phyloP scores from a whole-genome alignment of 352 stramenopile genomes.

The Globisporangium uncinulatum region DNA sequence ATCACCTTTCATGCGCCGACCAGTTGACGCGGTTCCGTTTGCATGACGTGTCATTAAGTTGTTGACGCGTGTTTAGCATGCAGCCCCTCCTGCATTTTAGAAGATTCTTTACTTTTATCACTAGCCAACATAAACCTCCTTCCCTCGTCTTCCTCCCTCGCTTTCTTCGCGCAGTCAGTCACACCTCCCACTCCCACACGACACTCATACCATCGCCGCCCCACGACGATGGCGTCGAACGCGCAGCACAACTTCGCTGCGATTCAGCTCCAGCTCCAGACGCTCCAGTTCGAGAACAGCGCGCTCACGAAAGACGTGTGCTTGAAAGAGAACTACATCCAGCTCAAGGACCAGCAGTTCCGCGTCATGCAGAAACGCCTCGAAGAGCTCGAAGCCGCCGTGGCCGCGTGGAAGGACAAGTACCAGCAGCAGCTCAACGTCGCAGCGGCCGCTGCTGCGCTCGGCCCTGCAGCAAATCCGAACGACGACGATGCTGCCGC shows the following conservation, averaged over 20 bases:
- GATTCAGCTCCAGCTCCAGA: conserved; percentile 52
- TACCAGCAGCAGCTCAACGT: conserved; percentile 46
- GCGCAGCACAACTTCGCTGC: conserved; percentile 62
- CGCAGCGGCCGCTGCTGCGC: background rate
- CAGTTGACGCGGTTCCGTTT: background rate
- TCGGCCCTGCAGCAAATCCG: background rate
- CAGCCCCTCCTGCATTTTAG: background rate
- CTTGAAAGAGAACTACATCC: conserved; percentile 72
- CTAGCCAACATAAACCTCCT: too few species aligned
- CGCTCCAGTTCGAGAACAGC: conserved; percentile 56
- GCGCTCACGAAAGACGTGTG: conserved; percentile 52
- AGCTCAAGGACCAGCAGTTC: conserved; percentile 71
- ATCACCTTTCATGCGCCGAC: background rate
- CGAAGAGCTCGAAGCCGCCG: conserved; percentile 47
- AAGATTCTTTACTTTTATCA: too few species aligned
- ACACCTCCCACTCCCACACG: too few species aligned
- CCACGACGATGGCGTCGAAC: conserved; percentile 7
- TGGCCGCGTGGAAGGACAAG: conserved; percentile 63
- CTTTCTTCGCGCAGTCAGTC: background rate
- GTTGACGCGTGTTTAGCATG: too few species aligned
- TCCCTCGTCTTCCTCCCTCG: background rate
- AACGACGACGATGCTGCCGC: conserved; percentile 8
- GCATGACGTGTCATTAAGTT: too few species aligned
- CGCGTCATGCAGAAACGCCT: conserved; percentile 66
- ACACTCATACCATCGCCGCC: too few species aligned